A percentile compares a stretch with the other conserved stretches of the same genome.
phyloP scores from a whole-genome alignment of 139 green algal genomes.

The Micractinium conductrix region DNA sequence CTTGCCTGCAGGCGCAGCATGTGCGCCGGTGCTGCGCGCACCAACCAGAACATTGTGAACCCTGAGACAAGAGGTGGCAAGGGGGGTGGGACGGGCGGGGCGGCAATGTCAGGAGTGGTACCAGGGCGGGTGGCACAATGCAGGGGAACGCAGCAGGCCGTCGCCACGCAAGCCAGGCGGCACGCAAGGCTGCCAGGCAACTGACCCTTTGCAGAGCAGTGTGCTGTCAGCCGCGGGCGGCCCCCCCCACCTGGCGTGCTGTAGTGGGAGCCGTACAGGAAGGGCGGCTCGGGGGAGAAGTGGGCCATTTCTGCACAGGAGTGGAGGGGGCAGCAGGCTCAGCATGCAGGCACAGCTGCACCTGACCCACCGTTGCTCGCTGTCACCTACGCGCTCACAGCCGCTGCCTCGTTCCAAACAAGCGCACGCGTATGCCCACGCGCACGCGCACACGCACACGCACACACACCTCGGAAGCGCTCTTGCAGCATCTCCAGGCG shows the following conservation, averaged over 20 bases:
- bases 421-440: too few species aligned
- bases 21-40: conserved; percentile 85
- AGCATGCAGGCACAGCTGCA: not conserved
- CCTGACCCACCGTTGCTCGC: not conserved
- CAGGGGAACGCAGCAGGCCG: not conserved
- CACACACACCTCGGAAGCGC: conserved; percentile 49
- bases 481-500: conserved; percentile 77
- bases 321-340: not conserved
- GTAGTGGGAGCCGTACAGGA: conserved; percentile 97
- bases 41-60: conserved; percentile 95
- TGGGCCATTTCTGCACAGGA: conserved; percentile 37
- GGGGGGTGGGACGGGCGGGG: not conserved
- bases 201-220: too few species aligned
- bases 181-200: too few species aligned
- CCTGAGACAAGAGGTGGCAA: conserved; percentile 45
- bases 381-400: not conserved
- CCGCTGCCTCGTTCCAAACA: too few species aligned
- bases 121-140: not conserved
- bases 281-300: conserved; percentile 70
- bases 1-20: conserved; percentile 94
- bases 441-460: not conserved
- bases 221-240: too few species aligned
- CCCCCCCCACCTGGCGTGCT: conserved; percentile 78
- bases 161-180: too few species aligned
- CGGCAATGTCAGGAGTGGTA: not conserved